phyloP scores from a whole-genome alignment of 2,329 filamentous ascomycete species.

The Epichloe elymi region DNA sequence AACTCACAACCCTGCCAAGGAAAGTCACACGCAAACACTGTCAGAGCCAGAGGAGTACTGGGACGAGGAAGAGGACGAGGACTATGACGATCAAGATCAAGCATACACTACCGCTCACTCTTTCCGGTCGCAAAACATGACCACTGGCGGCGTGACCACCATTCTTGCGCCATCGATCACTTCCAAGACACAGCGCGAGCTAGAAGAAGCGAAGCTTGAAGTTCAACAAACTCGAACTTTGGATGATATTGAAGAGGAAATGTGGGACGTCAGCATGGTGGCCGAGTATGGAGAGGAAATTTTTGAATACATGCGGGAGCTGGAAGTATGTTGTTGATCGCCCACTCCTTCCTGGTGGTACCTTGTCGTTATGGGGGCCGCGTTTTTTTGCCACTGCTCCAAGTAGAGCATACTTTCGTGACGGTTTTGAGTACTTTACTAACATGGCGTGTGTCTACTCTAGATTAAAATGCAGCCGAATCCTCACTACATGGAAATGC shows the following conservation, averaged over 20 bases:
- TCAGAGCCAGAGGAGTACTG: conserved; percentile 54
- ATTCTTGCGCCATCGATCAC: conserved; percentile 63
- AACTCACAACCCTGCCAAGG: conserved; percentile 12
- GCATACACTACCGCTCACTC: conserved; percentile 70
- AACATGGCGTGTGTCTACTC: conserved; percentile 8
- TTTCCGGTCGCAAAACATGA: conserved; percentile 54
- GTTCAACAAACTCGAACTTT: conserved; percentile 55
- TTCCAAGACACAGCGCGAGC: conserved; percentile 55
- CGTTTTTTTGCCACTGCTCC: neutral
- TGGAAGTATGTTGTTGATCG: conserved; percentile 53
- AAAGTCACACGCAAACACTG: conserved; percentile 15
- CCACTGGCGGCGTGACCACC: conserved; percentile 35
- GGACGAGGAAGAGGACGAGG: conserved; percentile 68
- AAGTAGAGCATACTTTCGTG: too few relatives aligned
- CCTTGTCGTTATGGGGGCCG: neutral
- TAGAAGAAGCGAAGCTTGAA: conserved; percentile 49
- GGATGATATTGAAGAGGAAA: conserved; percentile 78
- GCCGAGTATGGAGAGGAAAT: conserved; percentile 95
- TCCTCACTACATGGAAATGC: conserved; percentile 89
- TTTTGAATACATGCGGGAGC: conserved; percentile 76
- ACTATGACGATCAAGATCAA: conserved; percentile 44
- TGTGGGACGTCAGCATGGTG: conserved; percentile 94
- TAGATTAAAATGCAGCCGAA: conserved; percentile 74
- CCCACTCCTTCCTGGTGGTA: neutral
- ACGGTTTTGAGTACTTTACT: neutral